Conservation (phyloP, 257 asterid species). For the Datura wrightii region DNA sequence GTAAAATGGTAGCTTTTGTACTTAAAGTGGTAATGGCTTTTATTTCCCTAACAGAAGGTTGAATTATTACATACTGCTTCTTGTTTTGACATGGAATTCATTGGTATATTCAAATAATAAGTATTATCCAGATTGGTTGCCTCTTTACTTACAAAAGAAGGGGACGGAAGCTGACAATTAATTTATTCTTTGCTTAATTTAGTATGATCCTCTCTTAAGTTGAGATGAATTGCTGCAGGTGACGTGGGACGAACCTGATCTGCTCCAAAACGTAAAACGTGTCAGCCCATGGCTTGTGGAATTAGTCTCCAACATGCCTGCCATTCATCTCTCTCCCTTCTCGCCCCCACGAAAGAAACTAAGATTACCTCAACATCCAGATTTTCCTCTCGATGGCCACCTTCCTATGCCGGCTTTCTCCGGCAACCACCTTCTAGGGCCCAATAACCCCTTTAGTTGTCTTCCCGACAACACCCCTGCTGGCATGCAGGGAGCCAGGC, state of each 20-base stretch:
- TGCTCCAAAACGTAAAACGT: slow-evolving; percentile 83
- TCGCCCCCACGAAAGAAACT: slow-evolving; percentile 73
- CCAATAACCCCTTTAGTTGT: slow-evolving; percentile 61
- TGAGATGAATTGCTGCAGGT: slow-evolving; percentile 54
- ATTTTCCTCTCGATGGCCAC: slow-evolving; percentile 60
- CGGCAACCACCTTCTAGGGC: slow-evolving; percentile 52
- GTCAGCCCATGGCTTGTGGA: slow-evolving; percentile 93
- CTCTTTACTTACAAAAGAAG: neutral
- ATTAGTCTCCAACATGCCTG: slow-evolving; percentile 71
- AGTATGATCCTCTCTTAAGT: slow-evolving; percentile 16
- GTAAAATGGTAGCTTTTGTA: neutral
- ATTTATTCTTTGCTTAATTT: neutral
- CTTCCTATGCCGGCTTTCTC: slow-evolving; percentile 60
- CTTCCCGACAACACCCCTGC: slow-evolving; percentile 79
- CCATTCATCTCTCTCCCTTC: slow-evolving; percentile 72
- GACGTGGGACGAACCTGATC: slow-evolving; percentile 91
- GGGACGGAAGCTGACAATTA: neutral
- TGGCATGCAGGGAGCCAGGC: slow-evolving; percentile 99
- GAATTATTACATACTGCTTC: neutral
- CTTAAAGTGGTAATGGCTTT: neutral
- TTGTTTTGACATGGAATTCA: neutral
- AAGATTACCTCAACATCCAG: slow-evolving; percentile 60
- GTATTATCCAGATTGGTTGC: neutral
- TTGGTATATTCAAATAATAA: too few relatives aligned
- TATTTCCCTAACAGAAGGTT: neutral